Evolutionary conservation across 495 filamentous ascomycete species (phyloP).

Genomic region (Penicillium flavigenum): DNA sequence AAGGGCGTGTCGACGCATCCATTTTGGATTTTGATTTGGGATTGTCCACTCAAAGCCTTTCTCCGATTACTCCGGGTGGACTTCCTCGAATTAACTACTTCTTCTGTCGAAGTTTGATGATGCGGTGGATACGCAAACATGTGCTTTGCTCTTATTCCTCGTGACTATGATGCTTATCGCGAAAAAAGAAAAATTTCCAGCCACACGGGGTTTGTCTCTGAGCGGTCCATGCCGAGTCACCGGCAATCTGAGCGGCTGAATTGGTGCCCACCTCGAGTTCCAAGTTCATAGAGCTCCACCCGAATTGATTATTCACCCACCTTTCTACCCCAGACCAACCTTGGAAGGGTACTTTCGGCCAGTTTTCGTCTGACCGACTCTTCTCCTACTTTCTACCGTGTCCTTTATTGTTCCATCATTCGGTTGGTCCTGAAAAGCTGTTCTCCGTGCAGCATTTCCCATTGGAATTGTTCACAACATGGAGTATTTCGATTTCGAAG

Average conservation of each 20-base stretch:
- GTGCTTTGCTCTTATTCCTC: not conserved
- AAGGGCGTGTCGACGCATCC: constrained; percentile 37
- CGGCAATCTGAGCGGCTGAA: constrained; percentile 10
- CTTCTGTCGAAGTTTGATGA: not conserved
- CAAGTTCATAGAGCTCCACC: constrained; percentile 18
- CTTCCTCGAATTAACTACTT: not conserved
- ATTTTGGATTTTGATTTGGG: constrained; percentile 11
- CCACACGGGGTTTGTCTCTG: not conserved
- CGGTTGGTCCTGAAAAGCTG: not conserved
- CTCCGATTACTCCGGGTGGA: constrained; percentile 6
- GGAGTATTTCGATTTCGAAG: constrained; percentile 58
- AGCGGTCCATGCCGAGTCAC: constrained; percentile 1
- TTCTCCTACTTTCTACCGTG: constrained; percentile 18
- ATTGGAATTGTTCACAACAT: constrained; percentile 24
- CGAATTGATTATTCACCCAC: constrained; percentile 22
- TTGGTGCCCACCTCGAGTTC: constrained; percentile 11
- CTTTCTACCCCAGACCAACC: constrained; percentile 38
- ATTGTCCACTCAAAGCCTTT: constrained; percentile 12
- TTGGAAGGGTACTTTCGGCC: constrained; percentile 17
- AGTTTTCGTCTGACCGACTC: constrained; percentile 23
- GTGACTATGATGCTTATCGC: constrained; percentile 1
- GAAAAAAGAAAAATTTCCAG: not conserved
- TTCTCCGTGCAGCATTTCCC: constrained; percentile 4
- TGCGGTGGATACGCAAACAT: not conserved
- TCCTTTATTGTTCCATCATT: constrained; percentile 1